A percentile compares a stretch with the other conserved stretches of the same genome.
Evolutionary conservation across 495 filamentous ascomycete species (phyloP).

Genomic region (Annulohypoxylon maeteangense): DNA sequence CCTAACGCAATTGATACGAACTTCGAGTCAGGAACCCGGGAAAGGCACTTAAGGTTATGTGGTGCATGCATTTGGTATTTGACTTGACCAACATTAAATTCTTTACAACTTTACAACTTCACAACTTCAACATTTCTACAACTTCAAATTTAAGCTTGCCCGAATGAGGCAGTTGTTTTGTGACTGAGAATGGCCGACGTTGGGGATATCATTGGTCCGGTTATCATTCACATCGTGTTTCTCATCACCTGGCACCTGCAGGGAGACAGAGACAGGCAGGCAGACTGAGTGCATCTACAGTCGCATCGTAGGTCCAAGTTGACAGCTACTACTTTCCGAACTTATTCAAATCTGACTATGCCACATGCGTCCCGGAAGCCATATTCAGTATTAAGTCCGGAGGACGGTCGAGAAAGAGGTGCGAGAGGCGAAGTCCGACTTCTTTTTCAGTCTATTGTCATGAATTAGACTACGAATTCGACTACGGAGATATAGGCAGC

Average conservation of each 20-base stretch:
- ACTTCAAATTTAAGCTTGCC: conserved; percentile 10
- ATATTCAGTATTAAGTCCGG: conserved; percentile 14
- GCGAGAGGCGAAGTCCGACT: not conserved
- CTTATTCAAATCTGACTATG: conserved; percentile 12
- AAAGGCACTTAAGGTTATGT: not conserved
- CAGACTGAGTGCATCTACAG: conserved; percentile 15
- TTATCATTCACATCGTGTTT: conserved; percentile 30
- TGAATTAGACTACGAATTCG: conserved; percentile 7
- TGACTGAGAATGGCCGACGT: conserved; percentile 6
- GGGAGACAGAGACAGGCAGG: not conserved
- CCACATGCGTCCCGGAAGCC: conserved; percentile 14
- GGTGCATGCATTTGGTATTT: not conserved
- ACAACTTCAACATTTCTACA: not conserved
- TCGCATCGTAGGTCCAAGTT: conserved; percentile 19
- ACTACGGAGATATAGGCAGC: not conserved
- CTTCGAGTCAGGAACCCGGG: conserved; percentile 1
- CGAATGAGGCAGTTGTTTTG: conserved; percentile 24
- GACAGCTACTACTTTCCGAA: conserved; percentile 21
- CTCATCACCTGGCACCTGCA: conserved; percentile 35
- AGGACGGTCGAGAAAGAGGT: not conserved
- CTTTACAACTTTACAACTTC: not conserved
- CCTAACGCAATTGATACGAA: not conserved
- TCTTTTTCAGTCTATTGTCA: not conserved
- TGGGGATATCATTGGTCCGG: conserved; percentile 17
- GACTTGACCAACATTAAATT: not conserved